phyloP scores from a whole-genome alignment of 225 moss, liverwort and hornwort species.

The Marchantia polymorpha region DNA sequence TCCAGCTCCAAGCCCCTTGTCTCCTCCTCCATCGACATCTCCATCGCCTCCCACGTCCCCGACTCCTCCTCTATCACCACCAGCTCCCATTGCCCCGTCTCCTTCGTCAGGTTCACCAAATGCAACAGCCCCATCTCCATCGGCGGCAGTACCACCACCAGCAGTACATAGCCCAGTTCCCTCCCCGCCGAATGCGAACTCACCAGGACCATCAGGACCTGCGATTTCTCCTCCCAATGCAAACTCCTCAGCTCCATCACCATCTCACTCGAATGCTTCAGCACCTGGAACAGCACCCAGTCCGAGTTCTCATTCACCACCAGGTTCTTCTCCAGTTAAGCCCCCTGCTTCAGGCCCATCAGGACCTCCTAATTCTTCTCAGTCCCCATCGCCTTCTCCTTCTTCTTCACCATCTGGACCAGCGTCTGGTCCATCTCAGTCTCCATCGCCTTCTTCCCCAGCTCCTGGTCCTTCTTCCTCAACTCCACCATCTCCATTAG shows the following conservation, averaged over 20 bases:
- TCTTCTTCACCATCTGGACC: too few relatives aligned
- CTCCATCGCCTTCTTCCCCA: not conserved
- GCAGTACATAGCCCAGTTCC: not conserved
- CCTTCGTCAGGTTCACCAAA: too few relatives aligned
- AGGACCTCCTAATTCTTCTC: too few relatives aligned
- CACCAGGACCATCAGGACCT: not conserved
- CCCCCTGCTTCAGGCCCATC: not conserved
- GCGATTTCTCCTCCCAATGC: not conserved
- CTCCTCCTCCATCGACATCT: conserved; percentile 11
- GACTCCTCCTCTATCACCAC: not conserved
- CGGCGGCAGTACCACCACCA: not conserved
- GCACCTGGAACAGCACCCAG: too few relatives aligned
- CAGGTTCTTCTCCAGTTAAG: not conserved
- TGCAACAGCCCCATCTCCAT: not conserved
- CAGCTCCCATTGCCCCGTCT: not conserved
- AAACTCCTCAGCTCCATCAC: not conserved
- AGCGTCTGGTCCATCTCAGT: not conserved
- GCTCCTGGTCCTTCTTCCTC: not conserved
- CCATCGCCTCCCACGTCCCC: not conserved
- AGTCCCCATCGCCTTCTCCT: too few relatives aligned
- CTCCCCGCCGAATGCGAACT: not conserved
- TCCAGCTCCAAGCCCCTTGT: not conserved
- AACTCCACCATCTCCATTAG: not conserved
- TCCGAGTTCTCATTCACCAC: too few relatives aligned
- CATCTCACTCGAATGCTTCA: too few relatives aligned